Percentiles rank a stretch among this genome's conserved stretches.
phyloP scores from a whole-genome alignment of 106 monocot species.

The Dactylorhiza incarnata region DNA sequence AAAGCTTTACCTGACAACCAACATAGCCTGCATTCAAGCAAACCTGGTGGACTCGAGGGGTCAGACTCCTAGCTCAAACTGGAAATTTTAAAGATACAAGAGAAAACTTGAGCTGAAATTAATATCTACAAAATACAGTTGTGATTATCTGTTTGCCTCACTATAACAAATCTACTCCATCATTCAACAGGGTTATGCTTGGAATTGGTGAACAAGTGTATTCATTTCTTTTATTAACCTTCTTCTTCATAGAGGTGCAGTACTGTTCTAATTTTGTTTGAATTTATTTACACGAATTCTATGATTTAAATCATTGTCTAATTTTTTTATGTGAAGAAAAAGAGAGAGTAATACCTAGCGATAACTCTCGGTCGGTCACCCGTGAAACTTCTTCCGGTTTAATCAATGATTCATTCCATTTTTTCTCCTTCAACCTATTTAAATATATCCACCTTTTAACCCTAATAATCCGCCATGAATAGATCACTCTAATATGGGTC shows the following conservation, averaged over 20 bases:
- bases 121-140: not conserved
- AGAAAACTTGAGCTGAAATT: not conserved
- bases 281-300: too few relatives aligned
- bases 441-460: too few relatives aligned
- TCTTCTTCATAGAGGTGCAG: constrained; percentile 92
- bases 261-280: constrained; percentile 26
- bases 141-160: too few relatives aligned
- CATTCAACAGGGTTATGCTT: constrained; percentile 44
- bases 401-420: too few relatives aligned
- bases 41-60: constrained; percentile 76
- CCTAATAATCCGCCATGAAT: too few relatives aligned
- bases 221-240: constrained; percentile 59
- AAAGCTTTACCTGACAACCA: constrained; percentile 17
- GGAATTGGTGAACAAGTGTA: constrained; percentile 88
- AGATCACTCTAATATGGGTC: too few relatives aligned
- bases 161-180: not conserved
- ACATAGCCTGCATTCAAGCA: constrained; percentile 11
- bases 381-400: too few relatives aligned
- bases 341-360: too few relatives aligned
- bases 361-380: too few relatives aligned
- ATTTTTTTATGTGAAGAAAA: too few relatives aligned
- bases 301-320: too few relatives aligned
- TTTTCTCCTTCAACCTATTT: too few relatives aligned
- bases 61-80: constrained; percentile 16
- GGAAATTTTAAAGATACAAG: not conserved